Conservation (phyloP, 192 early-diverging fungal genomes). For the Piromyces finnis region DNA sequence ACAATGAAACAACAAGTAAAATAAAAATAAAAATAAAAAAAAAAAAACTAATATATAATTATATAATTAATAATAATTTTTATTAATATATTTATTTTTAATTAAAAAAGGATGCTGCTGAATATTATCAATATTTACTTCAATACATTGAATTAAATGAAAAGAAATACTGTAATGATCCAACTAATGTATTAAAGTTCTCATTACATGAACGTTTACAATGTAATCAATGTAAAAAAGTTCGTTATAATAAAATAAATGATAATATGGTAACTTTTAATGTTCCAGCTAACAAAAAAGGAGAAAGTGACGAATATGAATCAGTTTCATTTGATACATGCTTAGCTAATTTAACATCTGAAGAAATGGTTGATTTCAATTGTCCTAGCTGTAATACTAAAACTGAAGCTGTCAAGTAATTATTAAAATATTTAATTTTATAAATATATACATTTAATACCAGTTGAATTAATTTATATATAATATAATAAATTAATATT, state of each 20-base stretch:
- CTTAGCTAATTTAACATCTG: conserved; percentile 29
- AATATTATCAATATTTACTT: conserved; percentile 70
- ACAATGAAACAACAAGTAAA: conserved; percentile 86
- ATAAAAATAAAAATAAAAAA: not conserved
- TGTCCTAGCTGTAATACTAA: conserved; percentile 41
- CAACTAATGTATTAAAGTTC: conserved; percentile 65
- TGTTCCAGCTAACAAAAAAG: conserved; percentile 42
- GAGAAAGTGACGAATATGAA: conserved; percentile 18
- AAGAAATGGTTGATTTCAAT: conserved; percentile 36
- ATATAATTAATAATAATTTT: too few relatives aligned
- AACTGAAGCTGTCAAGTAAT: conserved; percentile 37
- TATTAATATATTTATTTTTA: too few relatives aligned
- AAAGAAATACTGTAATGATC: conserved; percentile 35
- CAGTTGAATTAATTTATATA: too few relatives aligned
- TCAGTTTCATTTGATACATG: conserved; percentile 45
- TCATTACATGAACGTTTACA: conserved; percentile 65
- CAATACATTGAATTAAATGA: conserved; percentile 64
- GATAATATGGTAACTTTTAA: conserved; percentile 29
- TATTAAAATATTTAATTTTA: too few relatives aligned
- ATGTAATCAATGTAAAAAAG: conserved; percentile 64
- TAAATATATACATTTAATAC: too few relatives aligned
- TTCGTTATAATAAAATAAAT: conserved; percentile 49
- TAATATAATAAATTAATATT: too few relatives aligned
- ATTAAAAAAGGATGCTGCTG: conserved; percentile 56
- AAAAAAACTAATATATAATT: not conserved